phyloP scores from a whole-genome alignment of 192 early-diverging fungal genomes.

The Dimargaris cristalligena region DNA sequence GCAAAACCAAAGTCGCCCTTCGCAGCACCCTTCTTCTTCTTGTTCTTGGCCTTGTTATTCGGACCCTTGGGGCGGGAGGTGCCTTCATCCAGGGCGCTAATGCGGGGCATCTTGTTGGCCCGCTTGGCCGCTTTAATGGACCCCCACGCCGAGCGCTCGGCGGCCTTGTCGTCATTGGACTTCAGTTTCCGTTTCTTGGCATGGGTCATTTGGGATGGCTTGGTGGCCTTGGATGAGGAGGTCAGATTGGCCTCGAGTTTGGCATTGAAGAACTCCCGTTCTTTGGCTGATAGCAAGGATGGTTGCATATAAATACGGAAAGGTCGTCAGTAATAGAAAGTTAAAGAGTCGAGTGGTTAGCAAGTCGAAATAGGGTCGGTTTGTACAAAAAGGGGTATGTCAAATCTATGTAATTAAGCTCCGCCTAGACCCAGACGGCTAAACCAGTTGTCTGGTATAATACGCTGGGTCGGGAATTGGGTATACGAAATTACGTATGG shows the following conservation, averaged over 20 bases:
- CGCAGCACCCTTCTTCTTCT: conserved; percentile 23
- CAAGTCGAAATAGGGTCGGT: too few species aligned
- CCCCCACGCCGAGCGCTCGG: conserved; percentile 13
- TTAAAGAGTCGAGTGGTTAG: too few species aligned
- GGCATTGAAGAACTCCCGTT: conserved; percentile 23
- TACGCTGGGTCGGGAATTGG: conserved; percentile 10
- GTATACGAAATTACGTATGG: conserved; percentile 13
- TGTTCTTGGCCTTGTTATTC: conserved; percentile 10
- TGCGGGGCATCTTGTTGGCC: conserved; percentile 21
- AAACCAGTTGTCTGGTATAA: too few species aligned
- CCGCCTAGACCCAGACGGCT: too few species aligned
- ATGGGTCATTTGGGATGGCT: neutral
- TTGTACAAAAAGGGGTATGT: too few species aligned
- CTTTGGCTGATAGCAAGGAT: too few species aligned
- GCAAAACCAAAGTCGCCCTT: conserved; percentile 26
- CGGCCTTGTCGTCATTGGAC: conserved; percentile 23
- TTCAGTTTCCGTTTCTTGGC: conserved; percentile 19
- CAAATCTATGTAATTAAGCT: too few species aligned
- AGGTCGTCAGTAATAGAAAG: too few species aligned
- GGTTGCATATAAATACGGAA: too few species aligned
- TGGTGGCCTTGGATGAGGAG: neutral
- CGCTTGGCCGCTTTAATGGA: conserved; percentile 33
- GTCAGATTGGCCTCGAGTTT: neutral
- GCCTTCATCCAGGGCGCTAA: conserved; percentile 15
- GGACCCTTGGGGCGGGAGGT: conserved; percentile 11